Evolutionary conservation across 75 land plant species (phyloP), one percentile per base, ranked within the genome.

Genomic region (Adiantum capillusveneris): DNA sequence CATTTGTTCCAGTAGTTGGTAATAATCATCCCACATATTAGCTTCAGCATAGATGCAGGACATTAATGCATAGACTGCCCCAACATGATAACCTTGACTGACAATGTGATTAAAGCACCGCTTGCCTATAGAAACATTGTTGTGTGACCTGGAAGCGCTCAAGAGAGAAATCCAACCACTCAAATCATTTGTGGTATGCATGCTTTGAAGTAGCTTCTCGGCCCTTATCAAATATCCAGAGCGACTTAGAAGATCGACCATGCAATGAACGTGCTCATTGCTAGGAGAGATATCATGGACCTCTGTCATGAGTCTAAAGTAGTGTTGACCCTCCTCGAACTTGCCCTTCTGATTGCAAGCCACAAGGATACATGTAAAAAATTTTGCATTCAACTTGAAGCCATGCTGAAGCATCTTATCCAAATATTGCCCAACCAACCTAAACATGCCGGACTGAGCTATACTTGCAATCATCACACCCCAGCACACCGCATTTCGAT

Each of bases 201-300:
- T 85, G 29, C 55, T 51, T 21, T 69, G 65, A 1, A 81, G 67
- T 20, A 85, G 31, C 29, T 64, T 29, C 36, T 69, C 39, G 14
- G 81, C 84, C 58, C 81, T 84, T 30, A 55, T 21, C 11, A 85
- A 66, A n/a, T 30, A 58, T 28, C 82, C 84, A 21, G 79, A 74
- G 20, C 88, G 79, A 27, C 84, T 84, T 43, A 85, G 84, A 59
- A 85, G 36, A 59, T 81, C 84, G 36, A 81, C 79, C 78, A 84
- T 81, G 59, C 84, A 81, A 50, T 81, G 53, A 68, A 81, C 78
- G 46, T 84, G 88, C 24, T 85, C 82, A 46, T 6, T 2, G 50
- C 18, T 46, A 46, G 37, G 37, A 34, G 9, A 3, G 3, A 34
- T 34, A 9, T 34, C 37, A 34, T 34, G 37, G 37, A 34, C 37